phyloP scores from a whole-genome alignment of 1,284 basidiomycete genomes.

The Naganishia sp. region DNA sequence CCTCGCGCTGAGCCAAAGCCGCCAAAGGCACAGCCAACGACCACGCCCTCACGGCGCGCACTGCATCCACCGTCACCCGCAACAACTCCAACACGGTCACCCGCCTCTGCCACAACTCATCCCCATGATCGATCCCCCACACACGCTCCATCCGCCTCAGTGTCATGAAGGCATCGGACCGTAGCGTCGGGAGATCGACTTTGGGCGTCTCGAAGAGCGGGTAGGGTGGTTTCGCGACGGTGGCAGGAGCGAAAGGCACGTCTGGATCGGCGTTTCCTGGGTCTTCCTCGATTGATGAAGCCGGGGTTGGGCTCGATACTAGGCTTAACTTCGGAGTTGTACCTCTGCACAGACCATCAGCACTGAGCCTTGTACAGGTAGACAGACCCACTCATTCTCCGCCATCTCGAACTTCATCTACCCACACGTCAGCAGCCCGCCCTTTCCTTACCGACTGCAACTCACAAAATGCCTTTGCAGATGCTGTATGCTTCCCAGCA shows the following conservation, averaged over 20 bases:
- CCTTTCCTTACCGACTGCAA: background rate
- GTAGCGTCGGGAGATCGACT: slow-evolving; percentile 15
- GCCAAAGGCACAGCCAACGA: slow-evolving; percentile 28
- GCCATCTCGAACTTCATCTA: background rate
- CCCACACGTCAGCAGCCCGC: background rate
- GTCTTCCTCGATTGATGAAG: background rate
- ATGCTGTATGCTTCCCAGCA: slow-evolving; percentile 52
- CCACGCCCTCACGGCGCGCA: slow-evolving; percentile 31
- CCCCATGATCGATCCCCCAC: slow-evolving; percentile 4
- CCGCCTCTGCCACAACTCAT: background rate
- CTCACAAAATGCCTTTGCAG: slow-evolving; percentile 49
- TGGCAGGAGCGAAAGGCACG: slow-evolving; percentile 3
- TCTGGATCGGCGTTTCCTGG: background rate
- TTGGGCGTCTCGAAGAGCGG: slow-evolving; percentile 24
- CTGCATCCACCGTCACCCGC: slow-evolving; percentile 24
- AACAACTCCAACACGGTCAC: slow-evolving; percentile 28
- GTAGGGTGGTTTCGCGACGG: slow-evolving; percentile 17
- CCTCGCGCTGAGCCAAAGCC: background rate
- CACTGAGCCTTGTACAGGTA: no score
- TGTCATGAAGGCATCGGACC: background rate
- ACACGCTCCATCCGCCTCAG: slow-evolving; percentile 16
- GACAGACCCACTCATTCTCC: background rate
- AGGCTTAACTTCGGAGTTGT: no score
- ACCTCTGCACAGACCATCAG: no score
- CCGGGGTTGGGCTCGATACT: no score